Evolutionary conservation across 768 basidiomycete species (phyloP), one percentile per base, ranked within the genome.

Genomic region (Stropharia rugosoannulata): DNA sequence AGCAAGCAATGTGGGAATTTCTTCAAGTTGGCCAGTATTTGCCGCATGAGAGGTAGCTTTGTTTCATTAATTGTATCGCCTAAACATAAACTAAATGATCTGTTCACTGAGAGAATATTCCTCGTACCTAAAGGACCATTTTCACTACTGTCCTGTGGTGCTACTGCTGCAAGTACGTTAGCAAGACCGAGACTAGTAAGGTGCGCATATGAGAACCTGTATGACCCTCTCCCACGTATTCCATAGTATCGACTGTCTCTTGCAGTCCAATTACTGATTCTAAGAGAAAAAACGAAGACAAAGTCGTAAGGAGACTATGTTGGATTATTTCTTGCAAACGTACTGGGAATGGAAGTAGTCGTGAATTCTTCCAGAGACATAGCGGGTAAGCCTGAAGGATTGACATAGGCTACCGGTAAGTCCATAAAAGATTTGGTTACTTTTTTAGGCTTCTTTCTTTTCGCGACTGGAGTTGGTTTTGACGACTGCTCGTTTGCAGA

Each of bases 1-100:
- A 98, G 76, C 27, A 97, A 79, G 66, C 94, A 95, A 62, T 95
- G 90, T 18, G 95, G 90, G 65, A 93, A 97, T 45, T 74, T 82
- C 39, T 76, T 73, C 16, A 90, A 76, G 64, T 97, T 93, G 22
- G 80, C 70, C 59, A 82, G 76, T 32, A 98, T 87, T 60, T 86
- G 87, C 42, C 67, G 77, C 45, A 78, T 70, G 15, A 69, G 74
- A n/a, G 68, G 70, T 36, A 75, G 70, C 50, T 66, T 66, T 29
- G 29, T 46, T 10, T 27, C 13, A 27, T 55, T 22, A 32, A 51
- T 42, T 38, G 60, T 66, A 15, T 42, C 22, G 16, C 27, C 64
- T 64, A 32, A 44, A 16, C 29, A 19, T 37, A 43, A 54, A 29
- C 38, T 11, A 48, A 16, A 19, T 32, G n/a, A 15, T 37, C 35